phyloP scores from a whole-genome alignment of 805 yeast genomes.

The Lipomyces sp. region DNA sequence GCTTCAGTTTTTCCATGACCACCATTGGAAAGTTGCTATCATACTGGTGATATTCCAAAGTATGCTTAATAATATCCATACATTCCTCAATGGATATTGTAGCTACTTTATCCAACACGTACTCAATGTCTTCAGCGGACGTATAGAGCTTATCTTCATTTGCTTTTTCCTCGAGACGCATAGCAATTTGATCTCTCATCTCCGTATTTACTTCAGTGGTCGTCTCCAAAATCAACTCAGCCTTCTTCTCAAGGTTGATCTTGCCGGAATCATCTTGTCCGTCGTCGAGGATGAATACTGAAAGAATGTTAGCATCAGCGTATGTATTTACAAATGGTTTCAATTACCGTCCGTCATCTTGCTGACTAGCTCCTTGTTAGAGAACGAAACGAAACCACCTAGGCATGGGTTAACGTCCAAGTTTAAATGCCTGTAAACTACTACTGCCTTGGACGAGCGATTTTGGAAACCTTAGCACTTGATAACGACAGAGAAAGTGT shows the following conservation, averaged over 20 bases:
- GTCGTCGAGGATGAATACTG: too few relatives aligned
- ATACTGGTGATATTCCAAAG: slow-evolving; percentile 48
- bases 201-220: slow-evolving; percentile 1
- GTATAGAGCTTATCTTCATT: neutral
- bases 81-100: slow-evolving; percentile 48
- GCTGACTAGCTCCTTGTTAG: too few relatives aligned
- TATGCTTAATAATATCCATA: slow-evolving; percentile 46
- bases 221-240: neutral
- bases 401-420: too few relatives aligned
- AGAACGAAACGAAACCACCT: too few relatives aligned
- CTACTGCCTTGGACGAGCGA: too few relatives aligned
- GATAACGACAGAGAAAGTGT: too few relatives aligned
- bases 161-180: neutral
- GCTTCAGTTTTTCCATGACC: slow-evolving; percentile 46
- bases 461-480: too few relatives aligned
- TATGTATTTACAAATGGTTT: too few relatives aligned
- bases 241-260: neutral
- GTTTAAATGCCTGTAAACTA: too few relatives aligned
- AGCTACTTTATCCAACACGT: slow-evolving; percentile 46
- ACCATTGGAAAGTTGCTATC: slow-evolving; percentile 53
- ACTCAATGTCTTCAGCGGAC: neutral
- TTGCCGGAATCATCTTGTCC: neutral
- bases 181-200: slow-evolving; percentile 1
- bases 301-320: too few relatives aligned
- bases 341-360: too few relatives aligned